These are phyloP conservation scores for Bretschneidera sinensis DNA, from an alignment of 345 rosid genomes.

Conservation along the genomic window DNA sequence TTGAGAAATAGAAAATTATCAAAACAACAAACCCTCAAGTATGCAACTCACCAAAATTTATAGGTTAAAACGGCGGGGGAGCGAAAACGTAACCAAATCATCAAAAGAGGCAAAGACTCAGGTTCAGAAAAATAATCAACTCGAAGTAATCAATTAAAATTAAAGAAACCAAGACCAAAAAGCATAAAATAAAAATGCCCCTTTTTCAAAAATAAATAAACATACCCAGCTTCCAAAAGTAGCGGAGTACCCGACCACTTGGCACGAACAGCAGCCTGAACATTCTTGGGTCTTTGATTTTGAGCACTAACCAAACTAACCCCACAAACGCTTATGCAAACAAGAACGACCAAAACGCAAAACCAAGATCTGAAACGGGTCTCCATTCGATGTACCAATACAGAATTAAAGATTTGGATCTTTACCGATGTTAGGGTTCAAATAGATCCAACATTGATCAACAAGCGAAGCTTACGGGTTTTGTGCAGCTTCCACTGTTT, in stretches of 20 bases:
- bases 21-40: too few relatives aligned
- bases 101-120: too few relatives aligned
- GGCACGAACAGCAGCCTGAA: slow-evolving; percentile 79
- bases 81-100: too few relatives aligned
- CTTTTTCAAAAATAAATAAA: slow-evolving; percentile 6
- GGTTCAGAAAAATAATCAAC: too few relatives aligned
- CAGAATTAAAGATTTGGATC: neutral
- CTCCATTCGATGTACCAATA: slow-evolving; percentile 25
- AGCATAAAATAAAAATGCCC: too few relatives aligned
- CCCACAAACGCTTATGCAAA: slow-evolving; percentile 31
- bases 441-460: slow-evolving; percentile 21
- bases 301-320: slow-evolving; percentile 39
- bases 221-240: slow-evolving; percentile 92
- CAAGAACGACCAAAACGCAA: slow-evolving; percentile 29
- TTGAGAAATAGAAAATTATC: too few relatives aligned
- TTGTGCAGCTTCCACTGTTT: neutral
- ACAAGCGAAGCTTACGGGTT: neutral
- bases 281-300: slow-evolving; percentile 73
- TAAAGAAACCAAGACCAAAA: neutral
- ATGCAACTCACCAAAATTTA: too few relatives aligned
- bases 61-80: too few relatives aligned
- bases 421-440: neutral
- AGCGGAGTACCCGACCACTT: slow-evolving; percentile 96
- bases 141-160: too few relatives aligned
- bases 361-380: slow-evolving; percentile 53